Conservation (phyloP, 2,329 filamentous ascomycete species). For the Exophiala mesophila region DNA sequence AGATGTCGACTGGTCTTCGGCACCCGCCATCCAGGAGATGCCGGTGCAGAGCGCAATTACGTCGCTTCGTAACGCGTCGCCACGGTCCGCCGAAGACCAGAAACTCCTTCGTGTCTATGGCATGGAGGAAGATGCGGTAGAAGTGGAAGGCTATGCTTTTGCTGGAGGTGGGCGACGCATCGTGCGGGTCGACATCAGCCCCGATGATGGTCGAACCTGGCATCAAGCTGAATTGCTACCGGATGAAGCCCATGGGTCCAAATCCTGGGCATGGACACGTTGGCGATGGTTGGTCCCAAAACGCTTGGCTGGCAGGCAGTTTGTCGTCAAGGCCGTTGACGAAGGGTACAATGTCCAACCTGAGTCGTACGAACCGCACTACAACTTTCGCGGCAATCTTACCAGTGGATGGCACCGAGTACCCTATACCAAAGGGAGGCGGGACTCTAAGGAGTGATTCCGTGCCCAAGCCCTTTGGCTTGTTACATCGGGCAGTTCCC, state of each 20-base stretch:
- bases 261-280: conserved; percentile 59
- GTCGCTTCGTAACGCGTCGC: conserved; percentile 5
- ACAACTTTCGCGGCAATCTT: conserved; percentile 60
- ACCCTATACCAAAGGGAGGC: conserved; percentile 9
- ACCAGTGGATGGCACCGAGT: conserved; percentile 63
- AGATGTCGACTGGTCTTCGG: conserved; percentile 58
- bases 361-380: conserved; percentile 40
- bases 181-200: conserved; percentile 61
- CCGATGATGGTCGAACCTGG: conserved; percentile 61
- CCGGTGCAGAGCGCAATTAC: conserved; percentile 65
- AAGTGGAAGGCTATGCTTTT: conserved; percentile 60
- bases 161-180: conserved; percentile 62
- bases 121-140: conserved; percentile 23
- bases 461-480: too few species aligned
- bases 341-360: conserved; percentile 64
- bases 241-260: conserved; percentile 46
- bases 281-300: conserved; percentile 49
- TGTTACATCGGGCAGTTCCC: too few species aligned
- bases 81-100: conserved; percentile 1
- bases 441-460: not conserved
- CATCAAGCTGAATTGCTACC: conserved; percentile 57
- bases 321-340: conserved; percentile 63
- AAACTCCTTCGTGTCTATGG: conserved; percentile 18
- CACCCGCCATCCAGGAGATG: conserved; percentile 63
- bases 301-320: conserved; percentile 44